Conservation (phyloP, 1,284 basidiomycete species). For the Heterobasidion annosum region DNA sequence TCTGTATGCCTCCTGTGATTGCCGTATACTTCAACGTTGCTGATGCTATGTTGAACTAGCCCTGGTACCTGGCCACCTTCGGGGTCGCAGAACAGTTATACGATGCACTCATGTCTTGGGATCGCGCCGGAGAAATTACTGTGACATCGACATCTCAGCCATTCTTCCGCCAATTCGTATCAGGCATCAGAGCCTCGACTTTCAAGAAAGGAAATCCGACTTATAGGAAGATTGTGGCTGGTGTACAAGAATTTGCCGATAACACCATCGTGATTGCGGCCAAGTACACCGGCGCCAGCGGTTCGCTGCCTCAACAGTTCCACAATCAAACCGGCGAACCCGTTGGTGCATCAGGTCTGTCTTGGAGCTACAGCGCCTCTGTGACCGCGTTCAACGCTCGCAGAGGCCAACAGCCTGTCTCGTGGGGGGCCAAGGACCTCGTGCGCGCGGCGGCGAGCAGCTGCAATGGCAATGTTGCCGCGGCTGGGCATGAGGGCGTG, state of each 20-base stretch:
- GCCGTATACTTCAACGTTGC: background rate
- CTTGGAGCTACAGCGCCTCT: constrained; percentile 33
- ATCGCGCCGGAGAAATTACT: constrained; percentile 19
- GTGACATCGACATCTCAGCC: constrained; percentile 28
- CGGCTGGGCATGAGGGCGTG: too few relatives aligned
- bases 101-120: constrained; percentile 30
- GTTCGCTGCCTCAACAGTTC: constrained; percentile 32
- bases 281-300: constrained; percentile 26
- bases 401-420: constrained; percentile 21
- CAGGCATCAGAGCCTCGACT: constrained; percentile 23
- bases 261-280: constrained; percentile 29
- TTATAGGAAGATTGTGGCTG: constrained; percentile 22
- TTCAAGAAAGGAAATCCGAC: constrained; percentile 22
- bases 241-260: constrained; percentile 29
- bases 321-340: constrained; percentile 21
- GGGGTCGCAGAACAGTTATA: constrained; percentile 36
- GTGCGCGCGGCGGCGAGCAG: constrained; percentile 35
- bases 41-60: constrained; percentile 15
- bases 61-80: constrained; percentile 33
- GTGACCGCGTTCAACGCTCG: constrained; percentile 30
- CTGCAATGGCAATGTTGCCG: constrained; percentile 3
- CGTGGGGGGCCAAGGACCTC: constrained; percentile 63
- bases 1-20: constrained; percentile 10
- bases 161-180: constrained; percentile 30
- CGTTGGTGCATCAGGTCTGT: constrained; percentile 28